A percentile compares a stretch with the other conserved stretches of the same genome.
phyloP scores from a whole-genome alignment of 2,329 filamentous ascomycete genomes.

The Penicillium italicum region DNA sequence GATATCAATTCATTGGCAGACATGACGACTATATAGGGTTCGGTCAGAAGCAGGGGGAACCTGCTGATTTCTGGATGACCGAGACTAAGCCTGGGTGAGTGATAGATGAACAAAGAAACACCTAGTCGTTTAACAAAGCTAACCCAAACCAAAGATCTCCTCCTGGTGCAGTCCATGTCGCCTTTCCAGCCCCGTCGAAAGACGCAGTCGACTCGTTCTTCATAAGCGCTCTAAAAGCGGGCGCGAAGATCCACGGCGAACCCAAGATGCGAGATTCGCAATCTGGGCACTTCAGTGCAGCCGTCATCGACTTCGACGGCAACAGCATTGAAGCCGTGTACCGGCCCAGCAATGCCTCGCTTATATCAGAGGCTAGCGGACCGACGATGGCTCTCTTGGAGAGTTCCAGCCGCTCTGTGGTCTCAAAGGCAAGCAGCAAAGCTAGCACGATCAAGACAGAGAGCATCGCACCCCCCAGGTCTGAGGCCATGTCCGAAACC shows the following conservation, averaged over 20 bases:
- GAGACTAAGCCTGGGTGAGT: conserved; percentile 58
- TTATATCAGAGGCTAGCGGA: conserved; percentile 28
- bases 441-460: conserved; percentile 29
- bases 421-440: conserved; percentile 33
- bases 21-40: conserved; percentile 60
- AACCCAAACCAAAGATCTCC: conserved; percentile 37
- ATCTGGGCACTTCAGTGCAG: conserved; percentile 59
- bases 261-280: conserved; percentile 53
- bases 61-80: conserved; percentile 61
- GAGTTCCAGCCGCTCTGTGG: conserved; percentile 33
- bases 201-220: conserved; percentile 69
- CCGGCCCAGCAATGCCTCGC: conserved; percentile 35
- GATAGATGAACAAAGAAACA: not conserved
- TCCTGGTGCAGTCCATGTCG: conserved; percentile 57
- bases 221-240: conserved; percentile 63
- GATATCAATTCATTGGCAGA: conserved; percentile 66
- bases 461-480: conserved; percentile 29
- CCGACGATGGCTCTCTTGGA: conserved; percentile 37
- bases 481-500: conserved; percentile 17
- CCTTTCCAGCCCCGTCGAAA: conserved; percentile 65
- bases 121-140: not conserved
- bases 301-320: conserved; percentile 72
- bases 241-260: conserved; percentile 56
- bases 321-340: conserved; percentile 80
- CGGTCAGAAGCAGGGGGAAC: conserved; percentile 52